Percentiles rank a stretch among this genome's conserved stretches.
phyloP scores from a whole-genome alignment of 805 yeast species.

The Danielozyma ontarioensis region DNA sequence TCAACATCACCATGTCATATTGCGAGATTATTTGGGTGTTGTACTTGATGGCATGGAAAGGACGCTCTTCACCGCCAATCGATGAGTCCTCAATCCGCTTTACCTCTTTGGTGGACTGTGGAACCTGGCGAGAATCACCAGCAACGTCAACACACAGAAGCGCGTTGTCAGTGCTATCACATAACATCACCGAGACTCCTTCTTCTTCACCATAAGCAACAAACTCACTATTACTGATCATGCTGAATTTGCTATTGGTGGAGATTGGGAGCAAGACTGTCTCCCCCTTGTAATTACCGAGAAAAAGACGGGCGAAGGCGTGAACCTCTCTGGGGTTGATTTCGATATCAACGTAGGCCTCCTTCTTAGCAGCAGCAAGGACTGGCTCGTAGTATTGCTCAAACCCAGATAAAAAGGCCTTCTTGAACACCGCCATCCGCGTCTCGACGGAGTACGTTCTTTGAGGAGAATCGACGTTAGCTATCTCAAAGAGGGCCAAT shows the following conservation, averaged over 20 bases:
- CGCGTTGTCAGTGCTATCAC: too few species aligned
- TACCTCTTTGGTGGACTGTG: conserved; percentile 41
- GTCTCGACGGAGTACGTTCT: conserved; percentile 49
- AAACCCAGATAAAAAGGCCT: conserved; percentile 48
- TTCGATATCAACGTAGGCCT: too few species aligned
- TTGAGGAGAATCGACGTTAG: conserved; percentile 41
- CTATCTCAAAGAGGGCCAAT: conserved; percentile 51
- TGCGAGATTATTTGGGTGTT: conserved; percentile 31
- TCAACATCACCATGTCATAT: conserved; percentile 47
- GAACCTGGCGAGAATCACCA: conserved; percentile 36
- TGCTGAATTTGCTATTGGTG: too few species aligned
- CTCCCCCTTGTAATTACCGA: too few species aligned
- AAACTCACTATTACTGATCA: too few species aligned
- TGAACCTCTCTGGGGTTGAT: too few species aligned
- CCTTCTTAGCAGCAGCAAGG: too few species aligned
- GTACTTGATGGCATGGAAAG: conserved; percentile 46
- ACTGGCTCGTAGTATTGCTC: too few species aligned
- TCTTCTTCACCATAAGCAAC: too few species aligned
- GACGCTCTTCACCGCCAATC: conserved; percentile 41
- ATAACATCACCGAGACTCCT: too few species aligned
- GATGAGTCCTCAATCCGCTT: conserved; percentile 48
- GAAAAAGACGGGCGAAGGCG: too few species aligned
- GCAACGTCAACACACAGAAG: conserved; percentile 47
- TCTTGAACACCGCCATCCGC: conserved; percentile 57
- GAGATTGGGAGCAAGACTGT: too few species aligned